Conservation (phyloP, 2,329 filamentous ascomycete genomes). For the Zymoseptoria pseudotritici region DNA sequence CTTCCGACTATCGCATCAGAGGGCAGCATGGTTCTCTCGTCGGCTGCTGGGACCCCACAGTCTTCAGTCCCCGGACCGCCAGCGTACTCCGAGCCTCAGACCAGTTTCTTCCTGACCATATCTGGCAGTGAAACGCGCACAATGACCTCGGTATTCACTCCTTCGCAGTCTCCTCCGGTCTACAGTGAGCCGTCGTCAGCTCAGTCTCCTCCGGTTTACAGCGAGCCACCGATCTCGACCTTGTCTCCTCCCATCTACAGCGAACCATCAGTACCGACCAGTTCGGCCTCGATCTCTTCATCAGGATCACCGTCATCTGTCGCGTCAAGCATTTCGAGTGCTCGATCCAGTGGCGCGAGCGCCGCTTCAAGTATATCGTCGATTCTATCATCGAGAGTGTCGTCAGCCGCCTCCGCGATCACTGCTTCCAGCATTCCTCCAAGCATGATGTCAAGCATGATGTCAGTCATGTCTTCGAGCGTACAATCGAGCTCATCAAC, state of each 20-base stretch:
- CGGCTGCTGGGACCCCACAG: background rate
- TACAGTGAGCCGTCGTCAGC: background rate
- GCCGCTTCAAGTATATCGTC: conserved; percentile 1
- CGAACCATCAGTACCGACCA: background rate
- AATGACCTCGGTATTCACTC: background rate
- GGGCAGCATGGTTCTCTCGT: conserved; percentile 6
- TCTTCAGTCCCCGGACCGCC: background rate
- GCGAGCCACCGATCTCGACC: background rate
- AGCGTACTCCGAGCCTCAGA: background rate
- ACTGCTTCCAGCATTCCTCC: background rate
- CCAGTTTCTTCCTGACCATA: background rate
- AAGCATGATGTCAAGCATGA: background rate
- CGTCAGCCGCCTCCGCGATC: background rate
- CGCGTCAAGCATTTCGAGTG: background rate
- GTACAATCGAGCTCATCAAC: background rate
- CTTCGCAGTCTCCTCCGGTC: background rate
- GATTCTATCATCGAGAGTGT: background rate
- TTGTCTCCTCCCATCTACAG: background rate
- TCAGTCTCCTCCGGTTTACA: conserved; percentile 1
- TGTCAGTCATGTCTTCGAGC: background rate
- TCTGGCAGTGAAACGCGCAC: background rate
- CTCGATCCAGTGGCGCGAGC: background rate
- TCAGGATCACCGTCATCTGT: background rate
- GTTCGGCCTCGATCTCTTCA: background rate
- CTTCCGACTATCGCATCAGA: conserved; percentile 4